These are phyloP conservation scores for Vitis hybrid DNA, from an alignment of 177 flowering plant genomes.

Conservation along the genomic window DNA sequence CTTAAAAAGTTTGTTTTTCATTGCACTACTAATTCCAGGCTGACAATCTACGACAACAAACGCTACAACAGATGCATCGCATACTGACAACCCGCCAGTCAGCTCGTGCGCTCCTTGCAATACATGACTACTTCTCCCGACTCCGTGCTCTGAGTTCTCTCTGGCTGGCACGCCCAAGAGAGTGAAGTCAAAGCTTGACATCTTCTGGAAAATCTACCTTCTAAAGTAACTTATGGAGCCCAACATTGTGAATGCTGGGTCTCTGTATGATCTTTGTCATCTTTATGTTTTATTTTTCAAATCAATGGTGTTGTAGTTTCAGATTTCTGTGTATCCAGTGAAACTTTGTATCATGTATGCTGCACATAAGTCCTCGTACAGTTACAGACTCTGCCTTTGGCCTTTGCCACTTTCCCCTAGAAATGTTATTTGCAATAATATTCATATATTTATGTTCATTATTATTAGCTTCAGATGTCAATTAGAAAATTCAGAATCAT, in stretches of 20 bases:
- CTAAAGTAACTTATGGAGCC: too few species aligned
- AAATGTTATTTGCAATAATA: not conserved
- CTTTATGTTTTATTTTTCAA: too few species aligned
- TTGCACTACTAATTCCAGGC: conserved; percentile 31
- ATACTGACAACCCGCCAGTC: conserved; percentile 60
- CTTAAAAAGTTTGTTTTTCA: not conserved
- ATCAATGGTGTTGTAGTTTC: too few species aligned
- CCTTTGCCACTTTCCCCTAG: not conserved
- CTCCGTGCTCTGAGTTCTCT: conserved; percentile 64
- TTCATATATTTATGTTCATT: not conserved
- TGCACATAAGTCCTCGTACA: too few species aligned
- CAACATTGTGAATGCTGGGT: too few species aligned
- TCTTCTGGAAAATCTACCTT: not conserved
- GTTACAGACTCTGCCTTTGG: too few species aligned
- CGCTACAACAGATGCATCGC: conserved; percentile 63
- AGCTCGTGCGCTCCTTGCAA: conserved; percentile 60
- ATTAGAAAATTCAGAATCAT: too few species aligned
- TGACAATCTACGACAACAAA: conserved; percentile 59
- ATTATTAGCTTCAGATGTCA: not conserved
- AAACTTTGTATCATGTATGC: too few species aligned
- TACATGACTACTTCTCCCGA: conserved; percentile 54
- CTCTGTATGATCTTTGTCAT: too few species aligned
- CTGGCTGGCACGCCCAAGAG: conserved; percentile 67
- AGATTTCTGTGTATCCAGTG: too few species aligned
- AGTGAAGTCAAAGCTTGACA: conserved; percentile 17